Conservation (phyloP, 768 basidiomycete species). For the Boletellus ananiceps region DNA sequence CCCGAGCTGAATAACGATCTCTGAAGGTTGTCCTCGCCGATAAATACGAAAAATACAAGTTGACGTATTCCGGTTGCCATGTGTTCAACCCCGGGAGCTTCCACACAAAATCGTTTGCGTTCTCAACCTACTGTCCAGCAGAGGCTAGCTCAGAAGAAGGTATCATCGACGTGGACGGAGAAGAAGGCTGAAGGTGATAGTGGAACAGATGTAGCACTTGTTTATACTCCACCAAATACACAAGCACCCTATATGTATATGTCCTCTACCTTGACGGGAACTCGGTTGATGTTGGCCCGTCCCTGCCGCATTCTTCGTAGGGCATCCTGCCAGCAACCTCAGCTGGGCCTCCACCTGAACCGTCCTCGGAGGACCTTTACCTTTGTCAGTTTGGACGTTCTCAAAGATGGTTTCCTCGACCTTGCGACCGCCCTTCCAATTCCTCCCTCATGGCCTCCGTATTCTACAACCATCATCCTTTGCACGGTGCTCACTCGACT, state of each 20-base stretch:
- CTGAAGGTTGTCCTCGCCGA: slow-evolving; percentile 86
- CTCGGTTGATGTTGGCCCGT: slow-evolving; percentile 25
- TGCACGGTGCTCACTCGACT: slow-evolving; percentile 59
- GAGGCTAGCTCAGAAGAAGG: slow-evolving; percentile 81
- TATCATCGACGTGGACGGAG: slow-evolving; percentile 38
- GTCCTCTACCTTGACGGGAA: neutral
- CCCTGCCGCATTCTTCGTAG: slow-evolving; percentile 6
- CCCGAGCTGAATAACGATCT: slow-evolving; percentile 5
- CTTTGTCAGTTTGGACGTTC: slow-evolving; percentile 24
- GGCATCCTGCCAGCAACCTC: slow-evolving; percentile 6
- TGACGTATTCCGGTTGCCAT: slow-evolving; percentile 97
- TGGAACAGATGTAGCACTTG: too few relatives aligned
- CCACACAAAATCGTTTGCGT: slow-evolving; percentile 73
- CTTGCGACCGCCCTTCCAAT: slow-evolving; percentile 69
- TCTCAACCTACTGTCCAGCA: slow-evolving; percentile 88
- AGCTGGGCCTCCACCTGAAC: neutral
- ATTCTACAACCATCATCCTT: slow-evolving; percentile 72
- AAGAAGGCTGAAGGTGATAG: slow-evolving; percentile 17
- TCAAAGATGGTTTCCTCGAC: slow-evolving; percentile 70
- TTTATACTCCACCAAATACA: too few relatives aligned
- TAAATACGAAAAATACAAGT: slow-evolving; percentile 91
- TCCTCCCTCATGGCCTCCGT: slow-evolving; percentile 62
- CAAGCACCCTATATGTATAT: neutral
- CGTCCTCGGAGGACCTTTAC: slow-evolving; percentile 20
- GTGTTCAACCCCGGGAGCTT: slow-evolving; percentile 98